These are phyloP conservation scores for Sambucus nigra DNA, from an alignment of 129 eudicot species.

Conservation along the genomic window DNA sequence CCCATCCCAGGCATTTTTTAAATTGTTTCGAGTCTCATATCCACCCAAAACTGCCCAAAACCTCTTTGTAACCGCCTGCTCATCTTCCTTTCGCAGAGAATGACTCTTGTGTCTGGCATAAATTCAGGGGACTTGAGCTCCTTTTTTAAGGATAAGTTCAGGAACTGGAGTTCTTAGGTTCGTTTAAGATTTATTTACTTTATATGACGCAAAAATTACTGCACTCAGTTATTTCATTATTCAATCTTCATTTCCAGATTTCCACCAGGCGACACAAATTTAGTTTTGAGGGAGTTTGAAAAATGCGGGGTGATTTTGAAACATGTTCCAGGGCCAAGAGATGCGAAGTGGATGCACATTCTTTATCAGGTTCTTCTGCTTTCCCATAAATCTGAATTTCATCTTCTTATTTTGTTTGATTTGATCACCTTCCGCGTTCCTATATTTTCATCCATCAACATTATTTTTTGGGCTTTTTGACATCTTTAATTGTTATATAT, in stretches of 20 bases:
- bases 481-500: too few relatives aligned
- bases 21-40: too few relatives aligned
- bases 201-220: not conserved
- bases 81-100: too few relatives aligned
- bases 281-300: slow-evolving; percentile 90
- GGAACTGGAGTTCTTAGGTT: too few relatives aligned
- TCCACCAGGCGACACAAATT: slow-evolving; percentile 78
- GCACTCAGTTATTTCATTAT: not conserved
- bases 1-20: too few relatives aligned
- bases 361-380: slow-evolving; percentile 66
- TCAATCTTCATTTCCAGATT: slow-evolving; percentile 38
- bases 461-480: too few relatives aligned
- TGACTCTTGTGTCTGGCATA: not conserved
- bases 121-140: not conserved
- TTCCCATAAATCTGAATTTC: not conserved
- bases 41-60: too few relatives aligned
- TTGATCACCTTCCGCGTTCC: not conserved
- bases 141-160: too few relatives aligned
- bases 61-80: too few relatives aligned
- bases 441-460: not conserved
- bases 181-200: not conserved
- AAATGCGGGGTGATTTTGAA: slow-evolving; percentile 81
- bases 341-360: slow-evolving; percentile 97
- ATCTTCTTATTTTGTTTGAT: not conserved
- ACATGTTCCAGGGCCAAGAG: slow-evolving; percentile 91